Conservation (phyloP, 345 rosid species). For the Aquilaria malaccensis region DNA sequence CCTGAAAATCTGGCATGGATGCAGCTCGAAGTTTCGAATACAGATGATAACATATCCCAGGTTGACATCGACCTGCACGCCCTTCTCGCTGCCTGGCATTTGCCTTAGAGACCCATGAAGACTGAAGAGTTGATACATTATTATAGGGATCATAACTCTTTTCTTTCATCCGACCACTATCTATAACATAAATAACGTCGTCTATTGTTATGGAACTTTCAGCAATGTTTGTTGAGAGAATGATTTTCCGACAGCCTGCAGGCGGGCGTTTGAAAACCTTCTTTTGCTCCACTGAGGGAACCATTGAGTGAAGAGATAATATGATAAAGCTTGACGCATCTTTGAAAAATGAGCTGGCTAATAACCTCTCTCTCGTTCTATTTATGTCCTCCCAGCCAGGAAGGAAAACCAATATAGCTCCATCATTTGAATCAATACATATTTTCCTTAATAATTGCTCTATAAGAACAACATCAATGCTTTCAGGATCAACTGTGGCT, state of each 20-base stretch:
- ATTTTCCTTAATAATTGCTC: conserved; percentile 65
- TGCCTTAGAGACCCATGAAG: conserved; percentile 93
- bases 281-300: conserved; percentile 80
- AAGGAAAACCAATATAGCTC: conserved; percentile 91
- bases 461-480: conserved; percentile 67
- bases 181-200: conserved; percentile 94
- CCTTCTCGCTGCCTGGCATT: conserved; percentile 94
- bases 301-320: conserved; percentile 87
- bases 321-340: conserved; percentile 55
- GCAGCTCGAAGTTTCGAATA: conserved; percentile 74
- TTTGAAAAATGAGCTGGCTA: conserved; percentile 44
- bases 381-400: conserved; percentile 99
- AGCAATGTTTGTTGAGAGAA: conserved; percentile 89
- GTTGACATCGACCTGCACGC: conserved; percentile 94
- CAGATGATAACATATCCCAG: conserved; percentile 93
- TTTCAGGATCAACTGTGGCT: conserved; percentile 49
- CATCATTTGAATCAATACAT: conserved; percentile 62
- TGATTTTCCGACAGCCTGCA: conserved; percentile 78
- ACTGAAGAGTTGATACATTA: conserved; percentile 86
- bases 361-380: conserved; percentile 52
- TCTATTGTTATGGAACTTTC: conserved; percentile 90
- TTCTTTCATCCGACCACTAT: conserved; percentile 95
- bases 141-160: conserved; percentile 90
- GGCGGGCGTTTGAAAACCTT: conserved; percentile 71
- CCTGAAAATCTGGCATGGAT: conserved; percentile 72